Evolutionary conservation across 2,329 filamentous ascomycete genomes (phyloP).

Genomic region (Fusarium sp.): DNA sequence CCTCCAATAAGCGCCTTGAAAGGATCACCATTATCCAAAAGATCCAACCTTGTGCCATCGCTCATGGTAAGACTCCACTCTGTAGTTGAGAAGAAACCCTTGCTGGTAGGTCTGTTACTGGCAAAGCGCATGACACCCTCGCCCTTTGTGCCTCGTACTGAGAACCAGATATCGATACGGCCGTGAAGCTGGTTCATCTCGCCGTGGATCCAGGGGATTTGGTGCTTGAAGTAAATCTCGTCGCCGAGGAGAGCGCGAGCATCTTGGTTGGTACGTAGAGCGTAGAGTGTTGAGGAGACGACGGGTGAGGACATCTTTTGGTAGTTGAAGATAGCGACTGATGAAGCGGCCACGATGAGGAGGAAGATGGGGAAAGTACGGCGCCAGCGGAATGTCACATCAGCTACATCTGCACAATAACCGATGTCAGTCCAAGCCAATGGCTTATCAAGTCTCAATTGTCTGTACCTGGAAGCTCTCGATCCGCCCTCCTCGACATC

Average conservation of each 20-base stretch:
- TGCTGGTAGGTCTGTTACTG: slow-evolving; percentile 73
- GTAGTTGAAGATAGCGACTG: slow-evolving; percentile 98
- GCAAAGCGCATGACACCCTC: slow-evolving; percentile 83
- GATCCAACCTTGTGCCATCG: slow-evolving; percentile 71
- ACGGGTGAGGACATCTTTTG: slow-evolving; percentile 91
- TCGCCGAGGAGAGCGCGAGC: slow-evolving; percentile 86
- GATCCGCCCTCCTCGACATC: slow-evolving; percentile 73
- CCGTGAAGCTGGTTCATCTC: slow-evolving; percentile 96
- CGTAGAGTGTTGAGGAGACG: slow-evolving; percentile 90
- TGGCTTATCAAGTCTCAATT: neutral
- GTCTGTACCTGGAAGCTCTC: slow-evolving; percentile 70
- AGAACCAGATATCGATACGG: slow-evolving; percentile 86
- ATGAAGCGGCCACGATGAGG: slow-evolving; percentile 74
- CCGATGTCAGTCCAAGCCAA: slow-evolving; percentile 2
- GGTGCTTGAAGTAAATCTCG: slow-evolving; percentile 82
- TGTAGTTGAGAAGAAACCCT: slow-evolving; percentile 81
- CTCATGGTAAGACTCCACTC: slow-evolving; percentile 86
- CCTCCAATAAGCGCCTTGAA: slow-evolving; percentile 66
- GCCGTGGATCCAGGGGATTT: slow-evolving; percentile 85
- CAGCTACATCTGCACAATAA: slow-evolving; percentile 53
- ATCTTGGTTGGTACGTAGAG: slow-evolving; percentile 80
- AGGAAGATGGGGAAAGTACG: slow-evolving; percentile 86
- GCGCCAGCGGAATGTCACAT: slow-evolving; percentile 69
- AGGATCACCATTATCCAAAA: slow-evolving; percentile 79
- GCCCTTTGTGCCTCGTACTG: slow-evolving; percentile 81